Percentiles rank a stretch among this genome's conserved stretches.
Conservation (phyloP, 2,329 filamentous ascomycete genomes). For the Coleophoma eucalyptorum region DNA sequence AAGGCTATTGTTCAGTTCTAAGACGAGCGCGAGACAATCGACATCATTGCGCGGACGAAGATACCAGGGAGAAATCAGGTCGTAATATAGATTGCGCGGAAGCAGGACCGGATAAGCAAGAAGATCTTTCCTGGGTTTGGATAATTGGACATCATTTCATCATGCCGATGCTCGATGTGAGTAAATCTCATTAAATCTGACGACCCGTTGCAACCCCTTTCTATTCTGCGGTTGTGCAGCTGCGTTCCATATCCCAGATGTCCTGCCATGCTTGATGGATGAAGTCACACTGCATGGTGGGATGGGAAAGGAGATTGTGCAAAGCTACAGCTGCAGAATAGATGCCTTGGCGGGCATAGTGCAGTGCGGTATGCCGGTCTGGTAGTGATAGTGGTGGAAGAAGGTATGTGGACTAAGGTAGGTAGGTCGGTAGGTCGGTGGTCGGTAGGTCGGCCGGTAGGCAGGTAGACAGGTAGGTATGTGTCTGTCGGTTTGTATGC, state of each 20-base stretch:
- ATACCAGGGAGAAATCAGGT: not conserved
- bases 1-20: not conserved
- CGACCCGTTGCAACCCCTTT: not conserved
- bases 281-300: conserved; percentile 3
- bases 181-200: not conserved
- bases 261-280: not conserved
- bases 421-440: too few relatives aligned
- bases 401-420: not conserved
- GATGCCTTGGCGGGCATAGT: not conserved
- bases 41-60: not conserved
- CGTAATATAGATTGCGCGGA: too few relatives aligned
- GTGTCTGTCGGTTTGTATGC: too few relatives aligned
- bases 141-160: not conserved
- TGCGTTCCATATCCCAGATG: not conserved
- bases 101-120: not conserved
- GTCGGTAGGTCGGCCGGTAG: too few relatives aligned
- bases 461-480: too few relatives aligned
- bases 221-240: not conserved
- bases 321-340: not conserved
- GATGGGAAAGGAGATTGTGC: not conserved
- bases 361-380: not conserved
- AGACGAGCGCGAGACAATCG: not conserved
- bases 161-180: not conserved
- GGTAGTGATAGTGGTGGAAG: not conserved
- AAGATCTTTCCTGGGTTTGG: not conserved